phyloP scores from a whole-genome alignment of 2,329 filamentous ascomycete genomes.

The Davidsoniella neocaledoniae region DNA sequence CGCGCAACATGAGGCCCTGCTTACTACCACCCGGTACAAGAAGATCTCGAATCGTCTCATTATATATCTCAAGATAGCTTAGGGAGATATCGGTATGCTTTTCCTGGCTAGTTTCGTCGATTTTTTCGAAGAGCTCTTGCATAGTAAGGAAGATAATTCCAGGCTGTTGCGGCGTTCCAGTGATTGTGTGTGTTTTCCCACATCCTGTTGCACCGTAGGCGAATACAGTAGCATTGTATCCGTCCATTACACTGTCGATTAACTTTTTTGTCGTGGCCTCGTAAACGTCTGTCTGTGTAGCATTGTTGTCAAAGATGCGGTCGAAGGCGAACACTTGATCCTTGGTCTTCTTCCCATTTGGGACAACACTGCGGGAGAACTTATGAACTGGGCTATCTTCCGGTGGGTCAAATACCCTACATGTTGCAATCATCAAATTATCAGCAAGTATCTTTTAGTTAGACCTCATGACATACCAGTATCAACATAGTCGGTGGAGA shows the following conservation, averaged over 20 bases:
- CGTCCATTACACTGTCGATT: constrained; percentile 89
- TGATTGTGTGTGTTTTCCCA: constrained; percentile 97
- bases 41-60: constrained; percentile 93
- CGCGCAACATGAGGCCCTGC: constrained; percentile 73
- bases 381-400: constrained; percentile 85
- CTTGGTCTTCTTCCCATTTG: constrained; percentile 79
- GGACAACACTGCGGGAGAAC: constrained; percentile 67
- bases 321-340: constrained; percentile 98
- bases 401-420: constrained; percentile 87
- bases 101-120: constrained; percentile 67
- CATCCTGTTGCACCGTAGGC: constrained; percentile 96
- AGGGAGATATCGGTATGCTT: constrained; percentile 82
- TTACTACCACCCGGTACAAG: constrained; percentile 74
- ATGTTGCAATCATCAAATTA: no score
- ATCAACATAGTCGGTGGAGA: no score
- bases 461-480: no score
- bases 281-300: constrained; percentile 83
- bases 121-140: constrained; percentile 96
- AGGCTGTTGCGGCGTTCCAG: constrained; percentile 76
- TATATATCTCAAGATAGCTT: constrained; percentile 97
- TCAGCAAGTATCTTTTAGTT: no score
- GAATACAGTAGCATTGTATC: constrained; percentile 97
- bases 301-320: constrained; percentile 89
- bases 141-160: constrained; percentile 98
- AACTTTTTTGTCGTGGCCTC: constrained; percentile 77